Conservation (phyloP, 768 basidiomycete species). For the Sarcodon sp. region DNA sequence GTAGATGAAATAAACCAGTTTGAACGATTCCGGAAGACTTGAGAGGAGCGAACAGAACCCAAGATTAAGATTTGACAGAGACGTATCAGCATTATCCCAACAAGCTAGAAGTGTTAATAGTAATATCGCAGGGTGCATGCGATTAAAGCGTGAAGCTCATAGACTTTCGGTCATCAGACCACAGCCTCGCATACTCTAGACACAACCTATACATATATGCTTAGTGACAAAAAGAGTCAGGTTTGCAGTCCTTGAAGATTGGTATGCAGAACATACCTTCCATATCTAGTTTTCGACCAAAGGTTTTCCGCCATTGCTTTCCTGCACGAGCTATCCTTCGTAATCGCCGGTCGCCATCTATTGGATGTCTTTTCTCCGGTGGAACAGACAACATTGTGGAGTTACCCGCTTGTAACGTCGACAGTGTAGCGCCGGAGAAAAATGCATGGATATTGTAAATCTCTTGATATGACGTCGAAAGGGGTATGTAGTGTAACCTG, state of each 20-base stretch:
- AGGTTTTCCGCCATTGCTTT: constrained; percentile 82
- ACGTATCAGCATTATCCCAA: too few species aligned
- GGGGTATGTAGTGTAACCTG: constrained; percentile 92
- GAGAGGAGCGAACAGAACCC: too few species aligned
- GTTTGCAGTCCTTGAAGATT: neutral
- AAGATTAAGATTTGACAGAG: too few species aligned
- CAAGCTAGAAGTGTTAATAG: too few species aligned
- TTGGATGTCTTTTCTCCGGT: constrained; percentile 20
- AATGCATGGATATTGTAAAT: constrained; percentile 90
- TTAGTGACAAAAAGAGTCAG: constrained; percentile 14
- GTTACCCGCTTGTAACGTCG: constrained; percentile 42
- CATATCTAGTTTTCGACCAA: constrained; percentile 82
- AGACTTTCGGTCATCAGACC: constrained; percentile 71
- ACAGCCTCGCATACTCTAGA: constrained; percentile 79
- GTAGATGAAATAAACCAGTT: too few species aligned
- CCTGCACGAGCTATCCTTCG: constrained; percentile 82
- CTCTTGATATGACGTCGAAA: constrained; percentile 78
- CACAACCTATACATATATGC: constrained; percentile 82
- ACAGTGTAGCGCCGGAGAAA: constrained; percentile 74
- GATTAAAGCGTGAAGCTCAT: constrained; percentile 30
- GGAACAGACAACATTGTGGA: constrained; percentile 26
- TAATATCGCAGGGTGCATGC: neutral
- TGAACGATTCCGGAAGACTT: too few species aligned
- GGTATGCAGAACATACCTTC: constrained; percentile 47
- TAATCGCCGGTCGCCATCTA: constrained; percentile 60